Conservation (phyloP, 2,329 filamentous ascomycete species). For the Curvularia verruculosa region DNA sequence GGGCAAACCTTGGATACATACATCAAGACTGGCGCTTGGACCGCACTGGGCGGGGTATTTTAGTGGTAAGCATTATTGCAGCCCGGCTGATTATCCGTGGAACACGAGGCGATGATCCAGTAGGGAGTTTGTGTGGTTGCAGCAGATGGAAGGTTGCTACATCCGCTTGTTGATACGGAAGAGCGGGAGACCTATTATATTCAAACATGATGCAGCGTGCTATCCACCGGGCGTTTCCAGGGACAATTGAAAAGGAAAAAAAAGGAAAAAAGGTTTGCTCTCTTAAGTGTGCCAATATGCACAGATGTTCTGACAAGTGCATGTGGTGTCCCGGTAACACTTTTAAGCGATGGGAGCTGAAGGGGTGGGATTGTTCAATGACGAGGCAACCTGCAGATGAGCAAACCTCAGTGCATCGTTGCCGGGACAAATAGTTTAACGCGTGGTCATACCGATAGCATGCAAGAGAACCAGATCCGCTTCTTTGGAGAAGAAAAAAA, state of each 20-base stretch:
- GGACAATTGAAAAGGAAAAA: slow-evolving; percentile 22
- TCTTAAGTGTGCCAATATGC: slow-evolving; percentile 31
- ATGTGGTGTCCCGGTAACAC: slow-evolving; percentile 34
- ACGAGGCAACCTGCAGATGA: slow-evolving; percentile 23
- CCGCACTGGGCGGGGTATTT: slow-evolving; percentile 32
- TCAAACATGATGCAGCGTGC: slow-evolving; percentile 37
- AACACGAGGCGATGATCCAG: slow-evolving; percentile 19
- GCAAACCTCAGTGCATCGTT: slow-evolving; percentile 16
- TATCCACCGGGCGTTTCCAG: slow-evolving; percentile 27
- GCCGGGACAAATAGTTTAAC: slow-evolving; percentile 28
- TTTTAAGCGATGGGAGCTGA: slow-evolving; percentile 29
- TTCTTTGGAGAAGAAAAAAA: slow-evolving; percentile 31
- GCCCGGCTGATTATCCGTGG: slow-evolving; percentile 26
- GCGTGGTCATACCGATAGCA: slow-evolving; percentile 28
- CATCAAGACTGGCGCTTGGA: slow-evolving; percentile 24
- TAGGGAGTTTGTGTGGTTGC: slow-evolving; percentile 18
- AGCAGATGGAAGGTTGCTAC: slow-evolving; percentile 11
- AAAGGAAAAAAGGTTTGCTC: slow-evolving; percentile 45
- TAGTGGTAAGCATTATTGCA: slow-evolving; percentile 26
- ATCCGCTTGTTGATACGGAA: slow-evolving; percentile 17
- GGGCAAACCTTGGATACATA: slow-evolving; percentile 27
- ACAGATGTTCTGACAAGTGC: slow-evolving; percentile 34
- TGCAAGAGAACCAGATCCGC: slow-evolving; percentile 16
- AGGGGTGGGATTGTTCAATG: slow-evolving; percentile 25
- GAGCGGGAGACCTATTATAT: slow-evolving; percentile 24